Evolutionary conservation across 495 filamentous ascomycete genomes (phyloP).

Genomic region (Parathielavia appendiculata): DNA sequence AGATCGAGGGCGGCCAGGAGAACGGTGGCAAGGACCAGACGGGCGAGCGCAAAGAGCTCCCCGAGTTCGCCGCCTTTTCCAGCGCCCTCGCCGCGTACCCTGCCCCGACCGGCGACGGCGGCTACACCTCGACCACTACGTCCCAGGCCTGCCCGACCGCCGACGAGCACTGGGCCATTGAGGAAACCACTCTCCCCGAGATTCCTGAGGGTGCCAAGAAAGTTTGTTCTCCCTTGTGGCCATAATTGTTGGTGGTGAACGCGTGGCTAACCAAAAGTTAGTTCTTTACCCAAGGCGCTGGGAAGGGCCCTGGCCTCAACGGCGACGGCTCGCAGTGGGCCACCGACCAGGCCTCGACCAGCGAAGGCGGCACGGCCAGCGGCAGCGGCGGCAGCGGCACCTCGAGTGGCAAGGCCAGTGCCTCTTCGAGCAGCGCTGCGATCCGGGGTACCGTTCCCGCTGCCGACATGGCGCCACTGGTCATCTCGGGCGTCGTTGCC

Average conservation of each 20-base stretch:
- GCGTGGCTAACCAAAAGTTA: constrained; percentile 32
- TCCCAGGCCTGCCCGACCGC: constrained; percentile 64
- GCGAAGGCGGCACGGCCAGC: constrained; percentile 28
- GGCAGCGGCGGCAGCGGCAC: constrained; percentile 60
- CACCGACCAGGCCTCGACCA: constrained; percentile 44
- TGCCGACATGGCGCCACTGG: constrained; percentile 50
- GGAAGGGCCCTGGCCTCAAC: constrained; percentile 63
- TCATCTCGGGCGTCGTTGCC: constrained; percentile 51
- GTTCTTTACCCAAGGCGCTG: constrained; percentile 70
- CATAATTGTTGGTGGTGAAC: background rate
- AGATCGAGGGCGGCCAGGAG: constrained; percentile 51
- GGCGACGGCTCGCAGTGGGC: constrained; percentile 70
- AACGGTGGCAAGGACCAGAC: constrained; percentile 43
- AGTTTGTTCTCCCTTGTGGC: constrained; percentile 19
- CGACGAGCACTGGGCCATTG: constrained; percentile 70
- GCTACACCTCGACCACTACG: constrained; percentile 63
- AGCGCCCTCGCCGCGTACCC: constrained; percentile 56
- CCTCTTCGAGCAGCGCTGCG: constrained; percentile 29
- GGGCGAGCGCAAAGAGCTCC: constrained; percentile 25
- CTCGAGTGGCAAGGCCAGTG: constrained; percentile 40
- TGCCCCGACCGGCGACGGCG: constrained; percentile 68
- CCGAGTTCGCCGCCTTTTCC: constrained; percentile 59
- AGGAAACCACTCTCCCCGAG: constrained; percentile 58
- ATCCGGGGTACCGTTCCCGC: constrained; percentile 40
- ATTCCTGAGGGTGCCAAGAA: constrained; percentile 63